phyloP scores from a whole-genome alignment of 225 moss, liverwort and hornwort genomes.

The Marchantia paleacea region DNA sequence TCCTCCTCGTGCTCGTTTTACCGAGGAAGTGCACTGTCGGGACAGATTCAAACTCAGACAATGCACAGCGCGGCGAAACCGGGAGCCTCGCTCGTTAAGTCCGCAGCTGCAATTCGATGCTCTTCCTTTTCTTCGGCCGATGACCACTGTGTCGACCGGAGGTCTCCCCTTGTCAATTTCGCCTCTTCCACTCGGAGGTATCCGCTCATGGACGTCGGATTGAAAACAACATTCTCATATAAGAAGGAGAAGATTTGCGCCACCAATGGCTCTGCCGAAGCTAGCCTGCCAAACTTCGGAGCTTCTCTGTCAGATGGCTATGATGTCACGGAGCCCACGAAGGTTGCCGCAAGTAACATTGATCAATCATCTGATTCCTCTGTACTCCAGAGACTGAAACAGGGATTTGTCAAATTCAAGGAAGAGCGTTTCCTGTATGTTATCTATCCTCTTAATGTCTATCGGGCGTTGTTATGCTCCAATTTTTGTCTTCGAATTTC shows the following conservation, averaged over 20 bases:
- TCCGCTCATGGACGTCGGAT: slow-evolving; percentile 11
- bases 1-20: slow-evolving; percentile 17
- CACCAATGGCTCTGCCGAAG: not conserved
- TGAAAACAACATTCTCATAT: not conserved
- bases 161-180: not conserved
- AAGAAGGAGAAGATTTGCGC: slow-evolving; percentile 8
- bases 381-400: slow-evolving; percentile 40
- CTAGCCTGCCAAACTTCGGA: slow-evolving; percentile 21
- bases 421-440: slow-evolving; percentile 43
- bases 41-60: not conserved
- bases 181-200: not conserved
- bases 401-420: slow-evolving; percentile 46
- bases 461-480: not conserved
- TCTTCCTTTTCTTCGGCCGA: slow-evolving; percentile 11
- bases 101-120: slow-evolving; percentile 11
- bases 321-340: slow-evolving; percentile 35
- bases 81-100: not conserved
- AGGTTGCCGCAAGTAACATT: slow-evolving; percentile 7
- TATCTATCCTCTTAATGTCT: not conserved
- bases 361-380: slow-evolving; percentile 3
- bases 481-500: not conserved
- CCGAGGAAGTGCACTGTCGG: not conserved
- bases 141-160: not conserved
- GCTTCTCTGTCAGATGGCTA: slow-evolving; percentile 15
- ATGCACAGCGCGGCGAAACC: not conserved